These are phyloP conservation scores for Penicillium sp. DNA, from an alignment of 2,329 filamentous ascomycete species.

Conservation along the genomic window DNA sequence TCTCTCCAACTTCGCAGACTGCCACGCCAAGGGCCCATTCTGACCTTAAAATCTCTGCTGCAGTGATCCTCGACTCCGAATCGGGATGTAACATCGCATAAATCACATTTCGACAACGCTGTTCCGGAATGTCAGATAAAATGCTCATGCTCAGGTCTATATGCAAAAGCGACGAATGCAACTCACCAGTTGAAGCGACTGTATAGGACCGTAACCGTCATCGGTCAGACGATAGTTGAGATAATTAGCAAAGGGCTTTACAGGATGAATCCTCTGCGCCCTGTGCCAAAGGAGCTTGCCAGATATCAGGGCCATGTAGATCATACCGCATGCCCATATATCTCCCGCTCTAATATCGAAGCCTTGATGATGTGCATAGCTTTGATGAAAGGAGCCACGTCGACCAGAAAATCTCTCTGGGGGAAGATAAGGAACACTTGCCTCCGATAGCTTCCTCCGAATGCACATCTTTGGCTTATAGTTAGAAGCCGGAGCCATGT, in stretches of 20 bases:
- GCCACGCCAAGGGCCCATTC: not conserved
- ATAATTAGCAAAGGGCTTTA: not conserved
- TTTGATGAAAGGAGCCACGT: not conserved
- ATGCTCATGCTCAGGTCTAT: not conserved
- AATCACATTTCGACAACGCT: not conserved
- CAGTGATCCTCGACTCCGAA: not conserved
- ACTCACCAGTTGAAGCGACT: not conserved
- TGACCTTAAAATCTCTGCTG: not conserved
- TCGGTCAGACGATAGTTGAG: not conserved
- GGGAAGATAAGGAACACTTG: not conserved
- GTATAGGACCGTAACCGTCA: not conserved
- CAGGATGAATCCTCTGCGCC: not conserved
- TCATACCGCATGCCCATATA: not conserved
- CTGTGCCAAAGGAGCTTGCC: not conserved
- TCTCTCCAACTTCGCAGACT: not conserved
- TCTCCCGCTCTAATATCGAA: not conserved
- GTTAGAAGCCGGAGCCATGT: not conserved
- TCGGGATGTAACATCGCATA: not conserved
- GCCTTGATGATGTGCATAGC: not conserved
- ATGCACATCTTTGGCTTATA: not conserved
- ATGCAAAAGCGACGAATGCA: not conserved
- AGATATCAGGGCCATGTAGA: not conserved
- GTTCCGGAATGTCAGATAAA: not conserved
- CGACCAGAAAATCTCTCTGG: not conserved
- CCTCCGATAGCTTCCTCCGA: not conserved